Evolutionary conservation across 148 eudicot species (phyloP), one percentile per base, ranked within the genome.

Genomic region (Gaultheria prostrata): DNA sequence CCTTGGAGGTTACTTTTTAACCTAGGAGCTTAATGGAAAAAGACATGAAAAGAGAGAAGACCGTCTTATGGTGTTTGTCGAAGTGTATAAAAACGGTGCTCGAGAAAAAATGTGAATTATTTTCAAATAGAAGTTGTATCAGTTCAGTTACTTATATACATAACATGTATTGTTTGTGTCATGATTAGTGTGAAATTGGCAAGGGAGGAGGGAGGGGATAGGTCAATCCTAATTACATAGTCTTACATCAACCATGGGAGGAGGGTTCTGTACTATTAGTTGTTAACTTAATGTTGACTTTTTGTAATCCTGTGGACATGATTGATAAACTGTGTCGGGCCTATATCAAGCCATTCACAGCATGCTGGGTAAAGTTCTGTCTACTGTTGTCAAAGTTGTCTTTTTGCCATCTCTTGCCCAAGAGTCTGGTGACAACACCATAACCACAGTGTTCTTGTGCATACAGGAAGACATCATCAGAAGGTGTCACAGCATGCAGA

Each of bases 381-480:
- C 39, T 14, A 49, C 6, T 83, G 1, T 20, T 4, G 20, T 83
- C 8, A 7, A 51, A 33, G 32, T 32, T 78, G 28, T 30, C 39
- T 28, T 21, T 33, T 69, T 72, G n/a, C n/a, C 45, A 56, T 81
- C 43, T 67, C 71, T 35, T 17, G 51, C 69, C 54, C 39, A 15
- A 46, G 53, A 53, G 77, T 61, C 76, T 15, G n/a, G 54, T 69
- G 57, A 48, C 24, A 39, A 9, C 32, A 26, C 33, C 33, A 45
- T 85, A 24, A 56, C 18, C 61, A 78, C 76, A 14, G 9, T 71
- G 69, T 87, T 54, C 57, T 82, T 72, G 48, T 65, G 70, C 83
- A 20, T 46, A 84, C 89, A 95, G 98, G 98, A 92, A 86, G 98
- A 95, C 80, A 95, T 95, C 79, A 95, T 95, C 65, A 89, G 91